A percentile compares a stretch with the other conserved stretches of the same genome.
Evolutionary conservation across 805 yeast species (phyloP).

Genomic region (Millerozyma acaciae): DNA sequence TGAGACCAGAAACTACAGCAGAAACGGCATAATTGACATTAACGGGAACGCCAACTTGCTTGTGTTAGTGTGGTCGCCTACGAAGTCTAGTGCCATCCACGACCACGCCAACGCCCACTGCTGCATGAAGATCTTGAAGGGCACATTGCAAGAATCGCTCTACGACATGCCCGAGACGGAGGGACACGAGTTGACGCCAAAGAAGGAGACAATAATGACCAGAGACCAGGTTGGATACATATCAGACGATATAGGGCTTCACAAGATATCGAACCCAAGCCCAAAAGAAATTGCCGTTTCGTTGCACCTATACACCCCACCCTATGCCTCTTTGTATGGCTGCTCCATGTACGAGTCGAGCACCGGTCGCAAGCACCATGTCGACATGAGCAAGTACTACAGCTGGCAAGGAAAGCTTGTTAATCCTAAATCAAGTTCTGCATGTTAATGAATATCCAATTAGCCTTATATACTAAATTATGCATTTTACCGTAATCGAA

Average conservation of each 20-base stretch:
- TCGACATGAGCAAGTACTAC: slow-evolving; percentile 55
- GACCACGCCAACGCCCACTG: slow-evolving; percentile 79
- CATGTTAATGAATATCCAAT: slow-evolving; percentile 9
- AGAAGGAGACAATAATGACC: slow-evolving; percentile 23
- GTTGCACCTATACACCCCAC: slow-evolving; percentile 73
- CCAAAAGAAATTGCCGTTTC: slow-evolving; percentile 48
- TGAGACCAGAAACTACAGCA: slow-evolving; percentile 44
- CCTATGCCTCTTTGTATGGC: slow-evolving; percentile 62
- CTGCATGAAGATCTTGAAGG: slow-evolving; percentile 64
- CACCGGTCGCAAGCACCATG: slow-evolving; percentile 50
- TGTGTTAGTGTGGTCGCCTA: slow-evolving; percentile 69
- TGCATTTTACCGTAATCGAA: not conserved
- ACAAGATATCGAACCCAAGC: slow-evolving; percentile 52
- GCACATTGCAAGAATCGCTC: slow-evolving; percentile 53
- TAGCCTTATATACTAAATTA: not conserved
- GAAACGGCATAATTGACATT: slow-evolving; percentile 74
- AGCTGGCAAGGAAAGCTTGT: slow-evolving; percentile 54
- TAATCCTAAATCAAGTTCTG: slow-evolving; percentile 19
- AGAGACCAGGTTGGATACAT: slow-evolving; percentile 59
- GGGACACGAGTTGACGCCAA: slow-evolving; percentile 20
- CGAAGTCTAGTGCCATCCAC: slow-evolving; percentile 59
- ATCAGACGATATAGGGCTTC: slow-evolving; percentile 62
- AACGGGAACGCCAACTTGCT: slow-evolving; percentile 68
- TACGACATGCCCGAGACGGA: slow-evolving; percentile 46
- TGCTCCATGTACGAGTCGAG: slow-evolving; percentile 48